Evolutionary conservation across 129 eudicot genomes (phyloP).

Genomic region (Erigeron canadensis): DNA sequence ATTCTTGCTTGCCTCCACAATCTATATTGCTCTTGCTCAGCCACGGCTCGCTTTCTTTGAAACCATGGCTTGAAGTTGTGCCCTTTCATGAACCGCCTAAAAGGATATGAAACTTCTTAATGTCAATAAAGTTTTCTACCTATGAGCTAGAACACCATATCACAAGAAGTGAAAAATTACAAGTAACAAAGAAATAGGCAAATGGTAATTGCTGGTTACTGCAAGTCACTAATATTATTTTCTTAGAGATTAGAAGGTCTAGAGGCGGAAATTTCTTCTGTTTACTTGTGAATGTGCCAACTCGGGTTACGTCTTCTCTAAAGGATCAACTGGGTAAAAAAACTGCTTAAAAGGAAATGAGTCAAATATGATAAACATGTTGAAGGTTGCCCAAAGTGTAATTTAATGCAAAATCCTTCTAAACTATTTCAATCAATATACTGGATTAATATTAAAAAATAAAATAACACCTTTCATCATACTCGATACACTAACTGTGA

Average conservation of each 20-base stretch:
- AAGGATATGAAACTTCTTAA: slow-evolving; percentile 6
- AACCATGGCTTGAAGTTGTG: slow-evolving; percentile 90
- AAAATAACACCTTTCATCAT: too few species aligned
- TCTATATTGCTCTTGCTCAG: slow-evolving; percentile 83
- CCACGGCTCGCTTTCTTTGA: slow-evolving; percentile 77
- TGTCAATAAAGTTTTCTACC: slow-evolving; percentile 11
- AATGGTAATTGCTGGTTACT: neutral
- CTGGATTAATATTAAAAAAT: too few species aligned
- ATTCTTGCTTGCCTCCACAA: slow-evolving; percentile 94
- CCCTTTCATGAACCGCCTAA: slow-evolving; percentile 83
- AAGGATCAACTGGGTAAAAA: too few species aligned
- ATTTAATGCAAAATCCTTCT: too few species aligned
- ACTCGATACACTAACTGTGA: too few species aligned
- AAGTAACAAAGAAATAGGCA: neutral
- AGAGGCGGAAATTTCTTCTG: too few species aligned
- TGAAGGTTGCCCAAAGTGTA: too few species aligned
- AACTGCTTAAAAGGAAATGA: too few species aligned
- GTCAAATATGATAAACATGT: neutral
- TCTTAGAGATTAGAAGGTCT: neutral
- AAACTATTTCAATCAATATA: too few species aligned
- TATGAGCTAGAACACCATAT: neutral
- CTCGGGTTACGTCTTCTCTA: too few species aligned
- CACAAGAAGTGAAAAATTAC: neutral
- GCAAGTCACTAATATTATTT: neutral
- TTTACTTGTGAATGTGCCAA: too few species aligned